Conservation (phyloP, 2,329 filamentous ascomycete genomes). For the Colletotrichum plurivorum region DNA sequence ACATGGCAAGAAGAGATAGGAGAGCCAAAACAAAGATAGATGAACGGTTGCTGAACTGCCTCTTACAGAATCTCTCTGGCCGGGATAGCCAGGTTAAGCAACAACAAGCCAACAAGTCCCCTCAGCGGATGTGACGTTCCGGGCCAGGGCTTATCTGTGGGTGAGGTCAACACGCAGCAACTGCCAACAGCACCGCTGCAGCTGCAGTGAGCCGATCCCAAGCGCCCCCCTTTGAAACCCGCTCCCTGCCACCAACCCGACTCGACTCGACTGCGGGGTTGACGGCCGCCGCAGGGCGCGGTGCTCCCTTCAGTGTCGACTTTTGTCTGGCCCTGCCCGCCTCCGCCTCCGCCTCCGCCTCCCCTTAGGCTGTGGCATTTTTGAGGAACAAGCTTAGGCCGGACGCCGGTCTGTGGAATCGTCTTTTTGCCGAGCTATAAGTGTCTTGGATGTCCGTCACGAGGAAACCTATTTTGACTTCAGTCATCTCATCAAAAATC, state of each 20-base stretch:
- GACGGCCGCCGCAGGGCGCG: slow-evolving; percentile 26
- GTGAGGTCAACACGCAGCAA: background rate
- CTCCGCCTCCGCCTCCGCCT: background rate
- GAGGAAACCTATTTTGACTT: slow-evolving; percentile 19
- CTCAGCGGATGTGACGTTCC: no score
- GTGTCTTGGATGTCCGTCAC: slow-evolving; percentile 33
- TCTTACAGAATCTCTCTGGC: background rate
- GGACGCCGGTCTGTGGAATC: slow-evolving; percentile 29
- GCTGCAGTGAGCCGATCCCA: slow-evolving; percentile 35
- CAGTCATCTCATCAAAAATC: slow-evolving; percentile 24
- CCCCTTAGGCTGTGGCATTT: background rate
- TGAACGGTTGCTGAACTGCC: no score
- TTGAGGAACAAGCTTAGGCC: slow-evolving; percentile 25
- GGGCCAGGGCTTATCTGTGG: slow-evolving; percentile 8
- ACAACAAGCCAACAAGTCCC: background rate
- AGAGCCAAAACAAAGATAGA: no score
- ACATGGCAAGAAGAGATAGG: no score
- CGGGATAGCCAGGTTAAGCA: background rate
- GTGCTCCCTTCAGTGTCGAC: slow-evolving; percentile 27
- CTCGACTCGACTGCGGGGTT: slow-evolving; percentile 31
- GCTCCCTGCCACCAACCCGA: slow-evolving; percentile 7
- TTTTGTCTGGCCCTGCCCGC: background rate
- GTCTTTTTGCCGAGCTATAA: slow-evolving; percentile 29
- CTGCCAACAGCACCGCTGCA: background rate
- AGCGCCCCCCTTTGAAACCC: slow-evolving; percentile 35